Evolutionary conservation across 2,329 filamentous ascomycete genomes (phyloP).

Genomic region (Aureobasidium lini): DNA sequence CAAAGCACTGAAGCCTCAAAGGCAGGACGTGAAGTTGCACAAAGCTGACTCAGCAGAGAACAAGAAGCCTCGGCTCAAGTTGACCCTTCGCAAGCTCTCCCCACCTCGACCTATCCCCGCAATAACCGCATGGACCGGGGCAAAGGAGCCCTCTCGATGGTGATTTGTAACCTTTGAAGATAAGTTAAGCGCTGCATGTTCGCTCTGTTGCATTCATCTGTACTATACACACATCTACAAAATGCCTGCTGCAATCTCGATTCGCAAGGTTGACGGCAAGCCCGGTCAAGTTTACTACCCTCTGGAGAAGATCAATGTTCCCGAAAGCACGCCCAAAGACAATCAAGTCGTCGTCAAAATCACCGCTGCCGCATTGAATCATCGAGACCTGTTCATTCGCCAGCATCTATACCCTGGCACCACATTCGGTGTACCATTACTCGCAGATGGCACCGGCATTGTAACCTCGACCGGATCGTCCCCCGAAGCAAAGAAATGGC

Average conservation of each 20-base stretch:
- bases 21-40: slow-evolving; percentile 4
- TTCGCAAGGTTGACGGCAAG: slow-evolving; percentile 69
- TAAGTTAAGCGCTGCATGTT: background rate
- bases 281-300: slow-evolving; percentile 85
- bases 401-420: slow-evolving; percentile 85
- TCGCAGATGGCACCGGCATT: slow-evolving; percentile 74
- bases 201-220: background rate
- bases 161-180: slow-evolving; percentile 8
- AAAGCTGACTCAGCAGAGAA: background rate
- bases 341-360: slow-evolving; percentile 68
- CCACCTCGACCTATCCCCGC: background rate
- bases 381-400: slow-evolving; percentile 90
- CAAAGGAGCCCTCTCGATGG: background rate
- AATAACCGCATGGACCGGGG: background rate
- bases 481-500: slow-evolving; percentile 47
- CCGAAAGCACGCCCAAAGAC: slow-evolving; percentile 51
- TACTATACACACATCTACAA: background rate
- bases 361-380: slow-evolving; percentile 77
- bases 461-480: slow-evolving; percentile 58
- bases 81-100: background rate
- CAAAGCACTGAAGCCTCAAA: background rate
- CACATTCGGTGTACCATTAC: slow-evolving; percentile 68
- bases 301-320: slow-evolving; percentile 45
- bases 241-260: slow-evolving; percentile 51
- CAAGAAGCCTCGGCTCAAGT: background rate